Percentiles rank a stretch among this genome's conserved stretches.
Conservation (phyloP, 73 alveolate species). For the Tetrahymena malaccensis region DNA sequence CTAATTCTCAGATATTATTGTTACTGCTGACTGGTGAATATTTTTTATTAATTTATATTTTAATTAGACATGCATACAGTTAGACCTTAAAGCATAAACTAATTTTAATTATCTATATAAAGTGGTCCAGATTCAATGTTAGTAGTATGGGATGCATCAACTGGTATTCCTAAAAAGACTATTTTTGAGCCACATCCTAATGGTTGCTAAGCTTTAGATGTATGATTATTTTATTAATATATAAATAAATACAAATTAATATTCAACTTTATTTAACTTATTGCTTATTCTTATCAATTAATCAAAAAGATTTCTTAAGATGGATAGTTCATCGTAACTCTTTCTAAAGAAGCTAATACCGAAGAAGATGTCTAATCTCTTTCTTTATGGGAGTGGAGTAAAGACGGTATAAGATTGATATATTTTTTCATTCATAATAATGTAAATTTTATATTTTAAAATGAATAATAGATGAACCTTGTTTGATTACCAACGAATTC, state of each 20-base stretch:
- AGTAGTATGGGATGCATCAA: constrained; percentile 94
- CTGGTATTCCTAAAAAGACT: constrained; percentile 90
- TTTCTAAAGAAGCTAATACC: constrained; percentile 13
- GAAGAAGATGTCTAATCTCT: constrained; percentile 1
- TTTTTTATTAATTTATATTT: background rate
- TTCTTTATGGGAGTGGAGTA: constrained; percentile 49
- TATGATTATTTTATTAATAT: constrained; percentile 16
- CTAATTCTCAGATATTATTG: constrained; percentile 81
- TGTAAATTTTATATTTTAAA: background rate
- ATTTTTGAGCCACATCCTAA: constrained; percentile 91
- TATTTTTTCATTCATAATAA: background rate
- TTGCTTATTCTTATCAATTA: background rate
- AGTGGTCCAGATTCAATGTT: constrained; percentile 90
- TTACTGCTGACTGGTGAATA: constrained; percentile 83
- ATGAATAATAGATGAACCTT: background rate
- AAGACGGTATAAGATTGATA: background rate
- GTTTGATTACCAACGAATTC: background rate
- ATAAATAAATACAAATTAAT: constrained; percentile 9
- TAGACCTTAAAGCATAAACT: no score
- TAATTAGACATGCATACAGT: background rate
- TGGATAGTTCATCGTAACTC: constrained; percentile 33
- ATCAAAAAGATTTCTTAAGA: background rate
- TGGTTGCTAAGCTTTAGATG: constrained; percentile 88
- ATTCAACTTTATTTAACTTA: background rate
- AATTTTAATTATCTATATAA: background rate